Base-by-base conservation (phyloP, 129 eudicot genomes). In the Logfia minima region DNA sequence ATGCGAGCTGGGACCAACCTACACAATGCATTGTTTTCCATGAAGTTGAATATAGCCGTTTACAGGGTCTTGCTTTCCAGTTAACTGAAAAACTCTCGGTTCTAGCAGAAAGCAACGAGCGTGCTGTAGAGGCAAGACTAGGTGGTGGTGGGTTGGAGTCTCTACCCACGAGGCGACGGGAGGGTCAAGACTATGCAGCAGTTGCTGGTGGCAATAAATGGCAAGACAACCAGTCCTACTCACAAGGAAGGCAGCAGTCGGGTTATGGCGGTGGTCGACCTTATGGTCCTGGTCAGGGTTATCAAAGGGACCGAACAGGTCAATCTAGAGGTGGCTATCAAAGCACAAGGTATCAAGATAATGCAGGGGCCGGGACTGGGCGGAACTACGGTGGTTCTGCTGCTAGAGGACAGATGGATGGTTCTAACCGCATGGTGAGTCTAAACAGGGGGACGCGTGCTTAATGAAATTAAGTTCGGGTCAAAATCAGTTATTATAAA, bases 1-100 rank as follows among this genome's bases (percentile, higher is more conserved):
- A 85, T 29, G 97, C 96, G 0, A 87, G 89, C 77, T 91, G 88
- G 98, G 96, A 91, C 81, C 96, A 94, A 65, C 98, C 92, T 0
- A 85, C 97, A 9, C 78, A 66, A 13, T 89, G 96, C 90, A 87
- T 91, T 5, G 83, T 94, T 10, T 94, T 91, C 88, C 96, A 89
- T 61, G 97, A 94, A 51, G 93, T 91, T 9, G 96, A 83, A 76
- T 96, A 89, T 72, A 66, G 89, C 3, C 81, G 97, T 66, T 64
- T 94, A 62, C 98, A 92, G 66, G 88, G 87, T 60, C 83, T 92
- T 77, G 96, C 98, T 0, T 92, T 92, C 83, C 93, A 90, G 75
- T 26, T 92, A 75, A 84, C 98, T 0, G 98, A 92, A 68, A 92
- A 90, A 83, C 92, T 92, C 1, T 71, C 93, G 0, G 81, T 92